Evolutionary conservation across 1,139 yeast species (phyloP).

Genomic region (Lodderomyces theae): DNA sequence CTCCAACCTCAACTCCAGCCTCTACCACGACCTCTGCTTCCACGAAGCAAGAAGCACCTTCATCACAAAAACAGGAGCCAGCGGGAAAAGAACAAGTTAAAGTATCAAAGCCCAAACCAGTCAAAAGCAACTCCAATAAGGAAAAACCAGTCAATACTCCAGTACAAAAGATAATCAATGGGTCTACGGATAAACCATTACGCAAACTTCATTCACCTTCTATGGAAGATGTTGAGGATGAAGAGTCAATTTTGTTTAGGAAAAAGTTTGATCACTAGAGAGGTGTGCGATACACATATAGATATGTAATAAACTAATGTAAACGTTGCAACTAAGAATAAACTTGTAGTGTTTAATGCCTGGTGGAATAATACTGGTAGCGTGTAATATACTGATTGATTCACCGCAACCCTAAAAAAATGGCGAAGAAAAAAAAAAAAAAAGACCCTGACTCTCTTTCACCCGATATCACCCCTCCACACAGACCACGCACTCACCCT

Average conservation of each 20-base stretch:
- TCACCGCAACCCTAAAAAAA: too few relatives aligned
- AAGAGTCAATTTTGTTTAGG: slow-evolving; percentile 41
- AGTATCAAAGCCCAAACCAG: slow-evolving; percentile 3
- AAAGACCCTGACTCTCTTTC: too few relatives aligned
- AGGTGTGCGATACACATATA: too few relatives aligned
- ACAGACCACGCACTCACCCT: background rate
- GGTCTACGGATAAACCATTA: background rate
- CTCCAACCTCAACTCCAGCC: too few relatives aligned
- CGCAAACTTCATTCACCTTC: slow-evolving; percentile 21
- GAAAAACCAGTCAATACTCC: background rate
- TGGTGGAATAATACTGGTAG: too few relatives aligned
- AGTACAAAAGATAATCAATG: background rate
- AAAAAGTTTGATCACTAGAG: slow-evolving; percentile 35
- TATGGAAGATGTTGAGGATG: slow-evolving; percentile 45
- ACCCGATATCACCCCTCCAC: background rate
- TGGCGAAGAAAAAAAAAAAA: too few relatives aligned
- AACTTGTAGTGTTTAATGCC: too few relatives aligned
- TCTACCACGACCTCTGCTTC: too few relatives aligned
- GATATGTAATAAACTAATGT: too few relatives aligned
- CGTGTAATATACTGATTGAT: too few relatives aligned
- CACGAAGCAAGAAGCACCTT: too few relatives aligned
- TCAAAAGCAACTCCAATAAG: background rate
- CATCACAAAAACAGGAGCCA: slow-evolving; percentile 1
- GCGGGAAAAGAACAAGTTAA: background rate
- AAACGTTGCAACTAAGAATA: too few relatives aligned